These are phyloP conservation scores for Aureobasidium sp. DNA, from an alignment of 2,329 filamentous ascomycete species.

Conservation along the genomic window DNA sequence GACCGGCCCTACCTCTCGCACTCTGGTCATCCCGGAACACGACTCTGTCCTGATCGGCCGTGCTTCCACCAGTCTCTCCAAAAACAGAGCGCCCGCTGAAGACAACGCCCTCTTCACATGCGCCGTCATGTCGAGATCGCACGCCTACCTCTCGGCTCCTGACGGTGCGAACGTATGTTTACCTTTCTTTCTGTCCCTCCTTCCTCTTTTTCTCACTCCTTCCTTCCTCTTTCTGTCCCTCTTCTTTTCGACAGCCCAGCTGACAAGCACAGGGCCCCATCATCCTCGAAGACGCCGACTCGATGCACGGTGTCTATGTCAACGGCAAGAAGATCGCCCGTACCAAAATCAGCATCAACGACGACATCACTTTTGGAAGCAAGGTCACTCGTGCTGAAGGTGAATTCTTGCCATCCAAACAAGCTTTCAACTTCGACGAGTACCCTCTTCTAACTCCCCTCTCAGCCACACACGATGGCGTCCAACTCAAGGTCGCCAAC, in stretches of 20 bases:
- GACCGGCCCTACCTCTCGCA: not conserved
- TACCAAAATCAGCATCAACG: slow-evolving; percentile 19
- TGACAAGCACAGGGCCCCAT: slow-evolving; percentile 15
- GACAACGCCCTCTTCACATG: slow-evolving; percentile 30
- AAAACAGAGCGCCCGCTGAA: slow-evolving; percentile 22
- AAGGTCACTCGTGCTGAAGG: slow-evolving; percentile 17
- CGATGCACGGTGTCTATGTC: slow-evolving; percentile 29
- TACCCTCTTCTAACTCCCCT: slow-evolving; percentile 8
- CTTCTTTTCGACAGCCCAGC: not conserved
- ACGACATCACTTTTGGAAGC: slow-evolving; percentile 27
- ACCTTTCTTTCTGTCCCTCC: not conserved
- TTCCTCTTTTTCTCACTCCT: not conserved
- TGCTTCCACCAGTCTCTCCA: slow-evolving; percentile 32
- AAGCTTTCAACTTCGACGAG: slow-evolving; percentile 12
- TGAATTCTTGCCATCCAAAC: not conserved
- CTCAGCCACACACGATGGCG: slow-evolving; percentile 5
- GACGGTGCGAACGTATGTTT: slow-evolving; percentile 8
- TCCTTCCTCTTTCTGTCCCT: not conserved
- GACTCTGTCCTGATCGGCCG: slow-evolving; percentile 33
- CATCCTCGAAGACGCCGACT: slow-evolving; percentile 25
- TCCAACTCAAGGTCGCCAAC: not conserved
- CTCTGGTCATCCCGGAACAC: not conserved
- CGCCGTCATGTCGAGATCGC: slow-evolving; percentile 28
- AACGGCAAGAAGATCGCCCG: slow-evolving; percentile 21
- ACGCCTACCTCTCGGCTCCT: slow-evolving; percentile 24